Conservation (phyloP, 1,284 basidiomycete species). For the Anthracocystis setariae region DNA sequence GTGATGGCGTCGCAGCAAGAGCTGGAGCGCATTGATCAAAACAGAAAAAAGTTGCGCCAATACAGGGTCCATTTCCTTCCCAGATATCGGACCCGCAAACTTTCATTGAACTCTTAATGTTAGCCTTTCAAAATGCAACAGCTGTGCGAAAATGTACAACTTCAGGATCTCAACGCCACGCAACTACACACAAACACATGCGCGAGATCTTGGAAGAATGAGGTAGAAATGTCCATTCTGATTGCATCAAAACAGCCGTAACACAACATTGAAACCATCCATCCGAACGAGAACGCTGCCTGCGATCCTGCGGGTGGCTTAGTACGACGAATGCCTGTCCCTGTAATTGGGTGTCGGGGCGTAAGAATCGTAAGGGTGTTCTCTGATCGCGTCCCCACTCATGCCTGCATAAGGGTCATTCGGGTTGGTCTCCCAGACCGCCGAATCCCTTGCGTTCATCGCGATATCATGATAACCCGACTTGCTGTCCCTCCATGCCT, state of each 20-base stretch:
- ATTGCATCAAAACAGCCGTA: slow-evolving; percentile 7
- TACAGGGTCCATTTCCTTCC: slow-evolving; percentile 26
- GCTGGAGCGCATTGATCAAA: no score
- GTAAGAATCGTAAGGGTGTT: slow-evolving; percentile 28
- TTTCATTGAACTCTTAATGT: no score
- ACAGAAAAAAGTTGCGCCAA: slow-evolving; percentile 2
- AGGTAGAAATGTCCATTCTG: slow-evolving; percentile 11
- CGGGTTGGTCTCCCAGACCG: slow-evolving; percentile 49
- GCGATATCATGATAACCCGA: slow-evolving; percentile 48
- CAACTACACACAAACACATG: no score
- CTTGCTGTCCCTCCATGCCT: slow-evolving; percentile 35
- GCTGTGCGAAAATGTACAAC: no score
- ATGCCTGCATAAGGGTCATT: slow-evolving; percentile 24
- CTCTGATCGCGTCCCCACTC: not conserved
- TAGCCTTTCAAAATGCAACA: no score
- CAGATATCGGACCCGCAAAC: no score
- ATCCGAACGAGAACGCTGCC: not conserved
- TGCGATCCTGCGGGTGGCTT: not conserved
- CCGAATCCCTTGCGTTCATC: slow-evolving; percentile 53
- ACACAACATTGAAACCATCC: not conserved
- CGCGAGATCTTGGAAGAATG: no score
- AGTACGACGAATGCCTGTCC: slow-evolving; percentile 25
- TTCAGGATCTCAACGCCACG: no score
- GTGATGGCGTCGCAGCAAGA: no score
- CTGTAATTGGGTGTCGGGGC: slow-evolving; percentile 27